Evolutionary conservation across 2,329 filamentous ascomycete genomes (phyloP).

Genomic region (Trichoderma sp.): DNA sequence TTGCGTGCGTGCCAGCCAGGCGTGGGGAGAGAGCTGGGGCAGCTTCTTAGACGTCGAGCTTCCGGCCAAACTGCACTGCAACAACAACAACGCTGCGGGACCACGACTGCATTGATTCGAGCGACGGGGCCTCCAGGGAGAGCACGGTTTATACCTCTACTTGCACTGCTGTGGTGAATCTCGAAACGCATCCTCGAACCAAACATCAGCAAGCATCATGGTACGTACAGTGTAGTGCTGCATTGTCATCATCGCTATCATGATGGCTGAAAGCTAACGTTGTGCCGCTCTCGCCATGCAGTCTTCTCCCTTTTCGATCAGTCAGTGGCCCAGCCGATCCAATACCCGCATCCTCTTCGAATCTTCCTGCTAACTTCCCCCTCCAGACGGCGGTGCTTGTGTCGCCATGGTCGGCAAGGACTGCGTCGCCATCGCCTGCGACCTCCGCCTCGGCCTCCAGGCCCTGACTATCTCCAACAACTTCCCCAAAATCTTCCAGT

Average conservation of each 20-base stretch:
- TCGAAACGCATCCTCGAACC: background rate
- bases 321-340: constrained; percentile 52
- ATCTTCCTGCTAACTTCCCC: background rate
- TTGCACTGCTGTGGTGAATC: background rate
- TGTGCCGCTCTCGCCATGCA: constrained; percentile 42
- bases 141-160: background rate
- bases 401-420: constrained; percentile 99
- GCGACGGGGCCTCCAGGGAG: background rate
- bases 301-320: constrained; percentile 95
- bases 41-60: background rate
- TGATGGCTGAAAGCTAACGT: constrained; percentile 31
- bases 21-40: constrained; percentile 4
- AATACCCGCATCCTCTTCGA: constrained; percentile 8
- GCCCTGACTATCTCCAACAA: constrained; percentile 98
- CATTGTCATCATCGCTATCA: constrained; percentile 2
- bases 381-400: constrained; percentile 77
- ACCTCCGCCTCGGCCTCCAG: constrained; percentile 95
- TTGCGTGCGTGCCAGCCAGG: background rate
- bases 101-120: constrained; percentile 5
- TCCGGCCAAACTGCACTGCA: background rate
- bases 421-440: constrained; percentile 98
- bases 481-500: constrained; percentile 99
- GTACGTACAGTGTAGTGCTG: constrained; percentile 27
- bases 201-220: constrained; percentile 32
- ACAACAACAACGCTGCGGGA: background rate